Evolutionary conservation across 192 early-diverging fungal genomes (phyloP), one percentile per base, ranked within the genome.

Genomic region (Backusella tarrabulga): DNA sequence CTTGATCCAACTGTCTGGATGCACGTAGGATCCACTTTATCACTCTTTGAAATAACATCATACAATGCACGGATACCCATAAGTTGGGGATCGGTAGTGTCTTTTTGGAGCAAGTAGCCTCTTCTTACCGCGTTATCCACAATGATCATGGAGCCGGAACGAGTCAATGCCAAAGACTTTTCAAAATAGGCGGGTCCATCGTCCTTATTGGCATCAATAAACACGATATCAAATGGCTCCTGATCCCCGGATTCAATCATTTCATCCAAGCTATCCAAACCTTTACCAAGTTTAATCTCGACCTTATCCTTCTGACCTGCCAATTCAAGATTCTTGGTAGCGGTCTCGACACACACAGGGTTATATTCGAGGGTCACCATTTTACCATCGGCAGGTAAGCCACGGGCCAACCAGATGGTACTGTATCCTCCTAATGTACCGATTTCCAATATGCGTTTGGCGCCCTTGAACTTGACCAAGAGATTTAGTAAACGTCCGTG

Each of bases 371-470:
- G 35, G n/a, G 17, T 68, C 29, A 68, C 29, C 67, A 68, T 9
- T 36, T 68, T 68, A 9, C 67, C 67, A 68, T 36, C 67, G 1
- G 11, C 35, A 36, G 67, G 67, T 8, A 68, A n/a, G 1, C 34
- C 67, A 17, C 67, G 67, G 11, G 67, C 67, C 67, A 68, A 5
- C 67, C 67, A 68, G 8, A 68, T 68, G 7, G 67, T 34, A 19
- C 67, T 68, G 5, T 68, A 68, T n/a, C 67, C 67, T 34, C 67
- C 67, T 15, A 68, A n/a, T 36, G 67, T 68, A 21, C 67, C 67
- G 29, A 68, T 68, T 35, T 68, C 67, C 15, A 68, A 36, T 17
- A 68, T 12, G 17, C 67, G 67, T 8, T 68, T 36, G n/a, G 67
- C 67, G 5, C 67, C 67, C 11, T 63, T 63, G 23, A 63, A 14